phyloP scores from a whole-genome alignment of 305 asterid species.

The Fraxinus xanthoxyloides region DNA sequence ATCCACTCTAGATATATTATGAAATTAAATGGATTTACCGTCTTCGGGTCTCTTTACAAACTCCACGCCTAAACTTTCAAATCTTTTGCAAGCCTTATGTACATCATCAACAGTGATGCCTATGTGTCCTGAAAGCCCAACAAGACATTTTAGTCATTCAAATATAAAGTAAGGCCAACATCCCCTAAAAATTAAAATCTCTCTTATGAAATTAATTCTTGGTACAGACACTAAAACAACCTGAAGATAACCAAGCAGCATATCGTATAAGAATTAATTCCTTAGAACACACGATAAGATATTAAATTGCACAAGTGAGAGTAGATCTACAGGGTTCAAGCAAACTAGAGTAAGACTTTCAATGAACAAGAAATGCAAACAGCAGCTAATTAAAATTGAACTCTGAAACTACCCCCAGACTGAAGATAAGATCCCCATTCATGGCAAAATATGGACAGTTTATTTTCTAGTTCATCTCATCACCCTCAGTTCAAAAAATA shows the following conservation, averaged over 20 bases:
- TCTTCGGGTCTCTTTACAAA: constrained; percentile 75
- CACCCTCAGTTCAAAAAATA: neutral
- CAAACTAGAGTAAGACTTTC: neutral
- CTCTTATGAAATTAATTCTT: neutral
- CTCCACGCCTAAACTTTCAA: constrained; percentile 71
- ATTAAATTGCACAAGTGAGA: neutral
- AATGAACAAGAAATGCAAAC: neutral
- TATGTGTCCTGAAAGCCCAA: constrained; percentile 64
- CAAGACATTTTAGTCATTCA: constrained; percentile 10
- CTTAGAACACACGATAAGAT: neutral
- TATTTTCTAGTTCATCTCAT: neutral
- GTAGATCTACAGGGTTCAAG: neutral
- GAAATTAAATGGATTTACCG: constrained; percentile 42
- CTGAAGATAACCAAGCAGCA: constrained; percentile 5
- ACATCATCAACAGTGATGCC: constrained; percentile 79
- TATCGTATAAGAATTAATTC: neutral
- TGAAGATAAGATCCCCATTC: neutral
- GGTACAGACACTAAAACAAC: constrained; percentile 4
- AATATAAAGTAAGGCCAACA: neutral
- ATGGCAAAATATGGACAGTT: neutral
- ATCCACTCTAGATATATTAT: neutral
- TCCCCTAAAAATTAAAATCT: neutral
- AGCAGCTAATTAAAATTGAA: neutral
- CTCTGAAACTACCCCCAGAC: neutral
- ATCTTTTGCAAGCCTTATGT: constrained; percentile 72